Base-by-base conservation (phyloP, 805 yeast genomes). In the Candida cerambycidarum region DNA sequence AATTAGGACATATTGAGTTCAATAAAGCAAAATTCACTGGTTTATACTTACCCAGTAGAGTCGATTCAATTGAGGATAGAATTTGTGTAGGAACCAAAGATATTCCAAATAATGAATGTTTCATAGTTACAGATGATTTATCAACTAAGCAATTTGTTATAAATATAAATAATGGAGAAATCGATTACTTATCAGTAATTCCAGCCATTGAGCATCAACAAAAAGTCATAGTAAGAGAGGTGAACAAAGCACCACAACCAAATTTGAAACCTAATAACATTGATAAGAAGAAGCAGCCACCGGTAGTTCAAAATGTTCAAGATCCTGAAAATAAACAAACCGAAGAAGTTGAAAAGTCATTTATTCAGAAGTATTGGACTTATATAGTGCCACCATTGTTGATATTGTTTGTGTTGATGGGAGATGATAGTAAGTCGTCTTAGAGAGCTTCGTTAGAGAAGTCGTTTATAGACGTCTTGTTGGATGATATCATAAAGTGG, bases 281-380 rank as follows among this genome's bases (percentile, higher is more conserved):
- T 10, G 38, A 34, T 34, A 44, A 38, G 19, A 38, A 44, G 41
- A 33, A 46, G 40, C 35, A 29, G 21, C 16, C 24, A 19, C 33
- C 17, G 12, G 5, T 29, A 21, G 37, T 7, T 33, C 21, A 36
- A 36, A 27, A 28, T 4, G 30, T 14, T 33, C 21, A 36, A 36
- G 16, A 28, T 4, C 21, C 13, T 10, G 23, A 23, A 24, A 31
- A 14, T 35, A 15, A 56, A 27, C 52, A 43, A 12, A 52, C 46
- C 27, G 56, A 47, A 33, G 64, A 53, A 15, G 66, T 57, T 36
- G 56, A 55, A 12, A 54, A 67, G 29, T 72, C 82, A 4, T 80
- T 79, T 59, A 61, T 80, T 13, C 84, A 80, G 55, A 74, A 75
- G 56, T 75, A 81, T 59, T 81, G 85, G 85, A 67, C 78, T 71